Conservation (phyloP, 805 yeast genomes). For the Candida golubevii region DNA sequence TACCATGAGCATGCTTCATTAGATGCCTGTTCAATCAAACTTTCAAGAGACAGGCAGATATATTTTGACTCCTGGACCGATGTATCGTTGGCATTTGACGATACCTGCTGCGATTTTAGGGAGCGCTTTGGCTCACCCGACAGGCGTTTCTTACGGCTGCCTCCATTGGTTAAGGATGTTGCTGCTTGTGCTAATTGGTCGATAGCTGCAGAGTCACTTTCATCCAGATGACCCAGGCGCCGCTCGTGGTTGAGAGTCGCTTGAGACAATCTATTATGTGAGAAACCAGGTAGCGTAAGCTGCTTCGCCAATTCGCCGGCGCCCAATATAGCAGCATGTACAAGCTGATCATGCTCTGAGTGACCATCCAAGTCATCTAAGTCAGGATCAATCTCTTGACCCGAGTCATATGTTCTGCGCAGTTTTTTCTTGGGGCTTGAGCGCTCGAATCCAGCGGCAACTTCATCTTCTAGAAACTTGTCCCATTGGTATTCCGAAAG, state of each 20-base stretch:
- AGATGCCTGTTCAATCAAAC: slow-evolving; percentile 33
- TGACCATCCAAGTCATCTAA: slow-evolving; percentile 32
- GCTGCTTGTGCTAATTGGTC: slow-evolving; percentile 25
- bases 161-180: slow-evolving; percentile 16
- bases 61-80: slow-evolving; percentile 19
- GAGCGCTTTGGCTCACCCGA: slow-evolving; percentile 6
- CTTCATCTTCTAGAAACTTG: slow-evolving; percentile 25
- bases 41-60: slow-evolving; percentile 27
- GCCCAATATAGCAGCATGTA: slow-evolving; percentile 66
- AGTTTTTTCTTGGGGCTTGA: slow-evolving; percentile 10
- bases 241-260: slow-evolving; percentile 4
- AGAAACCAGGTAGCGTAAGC: slow-evolving; percentile 18
- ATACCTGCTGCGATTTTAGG: slow-evolving; percentile 1
- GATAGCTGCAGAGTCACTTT: slow-evolving; percentile 18
- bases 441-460: slow-evolving; percentile 17
- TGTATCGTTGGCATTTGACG: slow-evolving; percentile 1
- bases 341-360: slow-evolving; percentile 58
- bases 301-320: slow-evolving; percentile 58
- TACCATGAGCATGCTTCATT: slow-evolving; percentile 35
- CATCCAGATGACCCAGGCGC: background rate
- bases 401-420: slow-evolving; percentile 8
- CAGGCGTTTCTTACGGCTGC: background rate
- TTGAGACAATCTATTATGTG: background rate
- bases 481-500: slow-evolving; percentile 53
- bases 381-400: slow-evolving; percentile 35